These are phyloP conservation scores for Chenopodium album DNA, from an alignment of 148 eudicot genomes.

Conservation along the genomic window DNA sequence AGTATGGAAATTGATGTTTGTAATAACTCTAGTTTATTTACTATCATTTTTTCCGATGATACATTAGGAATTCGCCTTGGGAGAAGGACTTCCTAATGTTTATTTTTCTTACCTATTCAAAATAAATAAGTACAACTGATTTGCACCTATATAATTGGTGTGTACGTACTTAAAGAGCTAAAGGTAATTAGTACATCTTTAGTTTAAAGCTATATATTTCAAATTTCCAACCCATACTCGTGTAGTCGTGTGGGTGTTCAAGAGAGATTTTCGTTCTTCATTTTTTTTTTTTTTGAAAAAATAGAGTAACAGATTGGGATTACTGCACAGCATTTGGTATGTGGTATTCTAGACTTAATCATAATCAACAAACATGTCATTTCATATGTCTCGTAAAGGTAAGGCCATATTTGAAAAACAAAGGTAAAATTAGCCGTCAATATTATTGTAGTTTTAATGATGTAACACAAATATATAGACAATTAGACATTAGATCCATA, in stretches of 20 bases:
- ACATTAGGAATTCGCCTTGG: too few species aligned
- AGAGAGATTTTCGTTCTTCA: background rate
- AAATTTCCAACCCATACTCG: background rate
- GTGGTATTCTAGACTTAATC: background rate
- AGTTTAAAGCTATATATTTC: background rate
- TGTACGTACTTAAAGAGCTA: too few species aligned
- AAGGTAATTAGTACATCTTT: background rate
- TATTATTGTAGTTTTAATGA: background rate
- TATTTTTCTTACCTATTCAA: too few species aligned
- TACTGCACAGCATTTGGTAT: background rate
- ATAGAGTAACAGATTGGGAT: background rate
- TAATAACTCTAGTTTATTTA: too few species aligned
- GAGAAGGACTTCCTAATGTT: too few species aligned
- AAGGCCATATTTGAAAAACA: background rate
- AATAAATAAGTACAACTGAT: too few species aligned
- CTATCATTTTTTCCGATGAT: too few species aligned
- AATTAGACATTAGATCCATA: too few species aligned
- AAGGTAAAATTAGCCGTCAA: conserved; percentile 11
- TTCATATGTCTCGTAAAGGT: conserved; percentile 9
- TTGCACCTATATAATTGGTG: too few species aligned
- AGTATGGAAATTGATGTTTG: too few species aligned
- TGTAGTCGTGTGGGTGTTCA: background rate
- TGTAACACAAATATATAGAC: background rate
- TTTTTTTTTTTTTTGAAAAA: background rate
- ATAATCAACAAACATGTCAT: conserved; percentile 3